A percentile compares a stretch with the other conserved stretches of the same genome.
Conservation (phyloP, 1,139 yeast genomes). For the Kurtzmaniella quercitrusa region DNA sequence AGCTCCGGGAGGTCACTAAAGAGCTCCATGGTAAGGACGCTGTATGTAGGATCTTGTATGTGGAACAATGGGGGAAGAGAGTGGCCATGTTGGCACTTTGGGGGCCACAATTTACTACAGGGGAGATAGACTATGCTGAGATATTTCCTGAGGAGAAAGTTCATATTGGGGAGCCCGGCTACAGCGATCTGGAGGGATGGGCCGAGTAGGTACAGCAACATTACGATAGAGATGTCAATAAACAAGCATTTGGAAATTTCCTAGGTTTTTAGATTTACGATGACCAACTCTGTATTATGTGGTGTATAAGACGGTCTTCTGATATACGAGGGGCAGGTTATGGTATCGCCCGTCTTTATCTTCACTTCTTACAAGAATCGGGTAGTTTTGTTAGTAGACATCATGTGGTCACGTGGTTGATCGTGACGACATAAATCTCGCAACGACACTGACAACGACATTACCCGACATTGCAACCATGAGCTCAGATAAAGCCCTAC, state of each 20-base stretch:
- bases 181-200: neutral
- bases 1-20: conserved; percentile 45
- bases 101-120: conserved; percentile 40
- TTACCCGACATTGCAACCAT: neutral
- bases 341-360: no score
- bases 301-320: no score
- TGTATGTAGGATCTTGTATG: conserved; percentile 45
- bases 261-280: no score
- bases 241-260: neutral
- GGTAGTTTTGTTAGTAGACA: no score
- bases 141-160: conserved; percentile 6
- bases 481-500: neutral
- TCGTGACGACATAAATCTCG: neutral
- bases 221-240: neutral
- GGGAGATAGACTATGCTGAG: conserved; percentile 6
- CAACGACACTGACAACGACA: neutral
- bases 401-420: no score
- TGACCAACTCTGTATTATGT: no score
- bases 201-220: neutral
- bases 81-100: conserved; percentile 60
- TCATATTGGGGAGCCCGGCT: neutral
- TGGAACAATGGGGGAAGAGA: conserved; percentile 36
- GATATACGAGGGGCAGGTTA: no score
- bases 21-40: conserved; percentile 41
- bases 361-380: no score